A percentile compares a stretch with the other conserved stretches of the same genome.
Evolutionary conservation across 345 rosid species (phyloP).

Genomic region (Eutrema heterophyllum): DNA sequence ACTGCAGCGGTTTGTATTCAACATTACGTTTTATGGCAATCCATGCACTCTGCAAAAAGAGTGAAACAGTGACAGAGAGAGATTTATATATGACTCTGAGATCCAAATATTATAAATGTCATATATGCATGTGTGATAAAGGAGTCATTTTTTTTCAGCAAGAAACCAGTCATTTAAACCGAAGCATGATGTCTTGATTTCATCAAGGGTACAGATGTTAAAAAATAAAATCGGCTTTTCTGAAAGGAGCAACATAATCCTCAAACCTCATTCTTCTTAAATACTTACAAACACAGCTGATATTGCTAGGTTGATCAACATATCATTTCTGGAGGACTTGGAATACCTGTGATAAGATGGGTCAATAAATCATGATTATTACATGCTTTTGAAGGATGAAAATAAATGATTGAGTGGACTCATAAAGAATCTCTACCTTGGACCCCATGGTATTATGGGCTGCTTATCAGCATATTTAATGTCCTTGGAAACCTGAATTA

Average conservation of each 20-base stretch:
- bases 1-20: slow-evolving; percentile 92
- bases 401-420: background rate
- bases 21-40: slow-evolving; percentile 60
- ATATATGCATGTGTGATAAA: background rate
- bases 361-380: background rate
- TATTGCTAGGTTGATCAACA: slow-evolving; percentile 80
- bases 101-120: background rate
- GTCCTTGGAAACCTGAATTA: slow-evolving; percentile 88
- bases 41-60: slow-evolving; percentile 77
- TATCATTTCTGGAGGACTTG: slow-evolving; percentile 57
- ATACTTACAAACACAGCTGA: slow-evolving; percentile 86
- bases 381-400: background rate
- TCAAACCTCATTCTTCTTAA: slow-evolving; percentile 9
- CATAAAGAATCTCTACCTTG: slow-evolving; percentile 50
- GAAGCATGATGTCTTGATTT: background rate
- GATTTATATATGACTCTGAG: slow-evolving; percentile 3
- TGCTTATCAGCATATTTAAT: slow-evolving; percentile 95
- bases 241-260: background rate
- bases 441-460: slow-evolving; percentile 97
- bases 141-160: background rate
- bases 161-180: background rate
- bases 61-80: background rate
- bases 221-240: background rate
- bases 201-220: background rate
- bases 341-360: slow-evolving; percentile 52